These are phyloP conservation scores for Coniella vitis DNA, from an alignment of 2,329 filamentous ascomycete genomes.

Conservation along the genomic window DNA sequence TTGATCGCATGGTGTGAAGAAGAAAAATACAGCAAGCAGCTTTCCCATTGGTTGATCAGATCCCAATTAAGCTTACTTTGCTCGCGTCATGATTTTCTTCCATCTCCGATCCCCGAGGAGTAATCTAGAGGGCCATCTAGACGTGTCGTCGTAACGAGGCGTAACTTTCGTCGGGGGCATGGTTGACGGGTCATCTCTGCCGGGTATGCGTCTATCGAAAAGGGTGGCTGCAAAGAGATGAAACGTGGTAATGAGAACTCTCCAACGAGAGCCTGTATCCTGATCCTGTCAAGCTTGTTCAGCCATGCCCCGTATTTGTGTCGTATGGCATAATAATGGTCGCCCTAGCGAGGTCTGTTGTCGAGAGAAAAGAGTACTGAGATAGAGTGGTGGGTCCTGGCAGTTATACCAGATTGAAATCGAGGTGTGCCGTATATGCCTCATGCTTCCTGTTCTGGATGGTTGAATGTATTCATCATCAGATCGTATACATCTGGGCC, in stretches of 20 bases:
- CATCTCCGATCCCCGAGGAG: constrained; percentile 9
- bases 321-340: constrained; percentile 19
- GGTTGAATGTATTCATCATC: constrained; percentile 11
- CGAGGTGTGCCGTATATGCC: neutral
- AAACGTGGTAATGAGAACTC: constrained; percentile 7
- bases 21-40: constrained; percentile 4
- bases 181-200: constrained; percentile 10
- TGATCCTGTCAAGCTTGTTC: constrained; percentile 16
- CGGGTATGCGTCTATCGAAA: constrained; percentile 8
- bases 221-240: constrained; percentile 10
- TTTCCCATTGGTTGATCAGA: neutral
- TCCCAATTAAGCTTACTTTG: constrained; percentile 4
- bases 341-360: constrained; percentile 16
- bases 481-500: constrained; percentile 13
- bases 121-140: constrained; percentile 17
- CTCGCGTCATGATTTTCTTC: constrained; percentile 8
- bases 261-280: constrained; percentile 6
- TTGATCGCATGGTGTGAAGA: constrained; percentile 4
- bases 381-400: neutral
- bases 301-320: constrained; percentile 16
- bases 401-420: neutral
- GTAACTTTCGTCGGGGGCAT: constrained; percentile 17
- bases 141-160: constrained; percentile 17
- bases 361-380: constrained; percentile 7
- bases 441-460: neutral